Evolutionary conservation across 495 filamentous ascomycete species (phyloP).

Genomic region (Sordaria brevicollis): DNA sequence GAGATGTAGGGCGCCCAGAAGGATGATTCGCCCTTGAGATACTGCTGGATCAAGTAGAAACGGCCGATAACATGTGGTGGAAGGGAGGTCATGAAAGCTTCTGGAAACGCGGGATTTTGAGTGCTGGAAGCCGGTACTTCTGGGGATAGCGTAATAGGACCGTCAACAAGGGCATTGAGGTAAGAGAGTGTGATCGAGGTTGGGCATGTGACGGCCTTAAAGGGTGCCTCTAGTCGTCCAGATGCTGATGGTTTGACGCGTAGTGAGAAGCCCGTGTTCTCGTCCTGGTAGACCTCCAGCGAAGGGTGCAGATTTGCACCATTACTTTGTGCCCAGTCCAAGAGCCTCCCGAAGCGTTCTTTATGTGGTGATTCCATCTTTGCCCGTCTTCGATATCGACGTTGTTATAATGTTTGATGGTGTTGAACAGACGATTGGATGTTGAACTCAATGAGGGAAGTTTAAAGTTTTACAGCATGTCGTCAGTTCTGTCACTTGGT

Average conservation of each 20-base stretch:
- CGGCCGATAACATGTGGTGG: constrained; percentile 38
- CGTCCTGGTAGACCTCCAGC: constrained; percentile 35
- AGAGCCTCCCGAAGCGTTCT: constrained; percentile 10
- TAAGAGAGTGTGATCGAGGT: constrained; percentile 31
- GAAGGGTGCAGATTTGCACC: constrained; percentile 31
- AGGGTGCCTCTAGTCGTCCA: constrained; percentile 10
- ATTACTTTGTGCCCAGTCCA: constrained; percentile 24
- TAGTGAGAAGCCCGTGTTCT: constrained; percentile 30
- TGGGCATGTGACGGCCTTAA: constrained; percentile 28
- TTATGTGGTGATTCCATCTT: constrained; percentile 15
- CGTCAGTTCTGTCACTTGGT: neutral
- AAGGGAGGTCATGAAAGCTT: constrained; percentile 22
- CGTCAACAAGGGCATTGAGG: constrained; percentile 31
- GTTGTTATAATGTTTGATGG: neutral
- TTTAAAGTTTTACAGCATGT: neutral
- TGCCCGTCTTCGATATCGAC: neutral
- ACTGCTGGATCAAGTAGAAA: constrained; percentile 38
- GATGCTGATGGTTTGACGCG: constrained; percentile 23
- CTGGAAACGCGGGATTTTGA: constrained; percentile 20
- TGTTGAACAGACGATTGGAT: neutral
- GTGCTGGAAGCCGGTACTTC: neutral
- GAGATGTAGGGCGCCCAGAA: constrained; percentile 43
- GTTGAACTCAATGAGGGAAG: neutral
- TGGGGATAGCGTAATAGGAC: constrained; percentile 1
- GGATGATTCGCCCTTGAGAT: constrained; percentile 33